phyloP scores from a whole-genome alignment of 2,329 filamentous ascomycete genomes.

The Fusarium sp. region DNA sequence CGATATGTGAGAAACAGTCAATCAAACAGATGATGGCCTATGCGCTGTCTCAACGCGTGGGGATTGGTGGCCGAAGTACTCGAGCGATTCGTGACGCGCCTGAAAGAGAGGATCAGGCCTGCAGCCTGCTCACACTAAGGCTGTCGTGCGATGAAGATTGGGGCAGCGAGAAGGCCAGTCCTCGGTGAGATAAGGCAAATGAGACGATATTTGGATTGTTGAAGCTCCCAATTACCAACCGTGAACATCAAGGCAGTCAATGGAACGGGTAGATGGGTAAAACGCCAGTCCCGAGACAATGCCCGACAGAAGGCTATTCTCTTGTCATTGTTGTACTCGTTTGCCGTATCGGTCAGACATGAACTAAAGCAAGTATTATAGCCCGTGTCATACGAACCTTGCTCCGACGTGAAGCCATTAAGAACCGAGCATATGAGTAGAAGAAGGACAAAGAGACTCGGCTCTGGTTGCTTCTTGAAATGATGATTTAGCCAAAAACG shows the following conservation, averaged over 20 bases:
- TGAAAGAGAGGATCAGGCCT: not conserved
- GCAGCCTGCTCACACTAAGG: constrained; percentile 5
- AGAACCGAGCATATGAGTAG: not conserved
- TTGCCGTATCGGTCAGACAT: not conserved
- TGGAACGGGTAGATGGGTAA: constrained; percentile 12
- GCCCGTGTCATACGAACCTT: not conserved
- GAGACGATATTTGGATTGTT: constrained; percentile 1
- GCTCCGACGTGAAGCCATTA: not conserved
- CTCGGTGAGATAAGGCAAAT: not conserved
- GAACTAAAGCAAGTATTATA: not conserved
- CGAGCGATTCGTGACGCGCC: too few relatives aligned
- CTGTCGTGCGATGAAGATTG: constrained; percentile 26
- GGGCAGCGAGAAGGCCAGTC: not conserved
- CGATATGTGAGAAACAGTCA: constrained; percentile 17
- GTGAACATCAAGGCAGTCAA: constrained; percentile 3
- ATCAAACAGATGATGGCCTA: constrained; percentile 2
- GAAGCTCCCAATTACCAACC: not conserved
- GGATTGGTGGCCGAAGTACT: constrained; percentile 16
- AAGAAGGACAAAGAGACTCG: constrained; percentile 6
- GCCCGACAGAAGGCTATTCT: not conserved
- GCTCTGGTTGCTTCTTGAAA: not conserved
- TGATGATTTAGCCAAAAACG: not conserved
- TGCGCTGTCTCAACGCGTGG: constrained; percentile 5
- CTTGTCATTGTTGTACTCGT: constrained; percentile 10
- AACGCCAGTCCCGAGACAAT: constrained; percentile 41